These are phyloP conservation scores for Oidiodendron maius DNA, from an alignment of 495 filamentous ascomycete species.

Conservation along the genomic window DNA sequence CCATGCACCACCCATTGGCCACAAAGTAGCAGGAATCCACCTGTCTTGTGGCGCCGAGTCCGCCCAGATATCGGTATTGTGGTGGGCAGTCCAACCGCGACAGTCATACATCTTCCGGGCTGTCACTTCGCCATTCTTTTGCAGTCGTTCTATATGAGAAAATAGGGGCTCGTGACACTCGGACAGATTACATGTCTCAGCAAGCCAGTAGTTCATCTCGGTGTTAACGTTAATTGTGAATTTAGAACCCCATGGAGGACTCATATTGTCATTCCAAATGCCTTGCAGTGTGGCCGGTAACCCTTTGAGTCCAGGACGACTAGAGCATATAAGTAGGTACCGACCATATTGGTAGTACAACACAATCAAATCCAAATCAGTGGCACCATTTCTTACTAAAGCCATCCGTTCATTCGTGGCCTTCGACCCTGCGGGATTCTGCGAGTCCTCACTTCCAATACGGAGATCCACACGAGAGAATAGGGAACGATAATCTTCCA, in stretches of 20 bases:
- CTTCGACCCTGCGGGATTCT: not conserved
- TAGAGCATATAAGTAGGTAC: conserved; percentile 41
- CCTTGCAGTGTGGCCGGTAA: conserved; percentile 54
- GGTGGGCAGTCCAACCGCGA: conserved; percentile 39
- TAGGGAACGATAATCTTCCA: conserved; percentile 7
- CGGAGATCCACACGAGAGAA: conserved; percentile 4
- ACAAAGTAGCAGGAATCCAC: conserved; percentile 37
- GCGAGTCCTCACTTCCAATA: conserved; percentile 2
- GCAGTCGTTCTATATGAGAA: conserved; percentile 32
- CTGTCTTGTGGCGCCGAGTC: conserved; percentile 34
- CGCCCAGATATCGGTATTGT: conserved; percentile 44
- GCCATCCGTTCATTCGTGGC: conserved; percentile 13
- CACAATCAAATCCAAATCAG: conserved; percentile 34
- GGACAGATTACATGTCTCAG: conserved; percentile 35
- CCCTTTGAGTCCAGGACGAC: conserved; percentile 22
- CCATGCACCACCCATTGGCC: conserved; percentile 44
- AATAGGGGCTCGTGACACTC: conserved; percentile 32
- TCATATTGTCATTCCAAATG: conserved; percentile 47
- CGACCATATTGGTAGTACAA: conserved; percentile 45
- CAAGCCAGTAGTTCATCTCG: conserved; percentile 58
- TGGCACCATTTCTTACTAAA: not conserved
- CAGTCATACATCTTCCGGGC: conserved; percentile 43
- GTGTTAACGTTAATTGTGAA: conserved; percentile 56
- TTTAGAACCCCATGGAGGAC: conserved; percentile 46
- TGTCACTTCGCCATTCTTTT: conserved; percentile 28